A percentile compares a stretch with the other conserved stretches of the same genome.
Conservation (phyloP, 371 early-diverging fungal species). For the Dinochytrium kinnereticum region DNA sequence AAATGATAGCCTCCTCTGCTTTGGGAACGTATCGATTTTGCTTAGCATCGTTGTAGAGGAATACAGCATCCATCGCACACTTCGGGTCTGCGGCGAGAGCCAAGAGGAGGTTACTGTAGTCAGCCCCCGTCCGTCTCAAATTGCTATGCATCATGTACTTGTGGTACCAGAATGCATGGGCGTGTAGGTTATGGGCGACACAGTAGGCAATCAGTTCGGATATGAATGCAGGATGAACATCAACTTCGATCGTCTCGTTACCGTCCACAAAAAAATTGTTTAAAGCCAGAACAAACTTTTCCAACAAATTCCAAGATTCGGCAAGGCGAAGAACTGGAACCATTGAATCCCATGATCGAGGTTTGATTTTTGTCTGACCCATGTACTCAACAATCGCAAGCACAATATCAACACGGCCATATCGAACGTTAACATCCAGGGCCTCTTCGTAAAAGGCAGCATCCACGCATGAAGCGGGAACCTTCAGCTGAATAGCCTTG, state of each 20-base stretch:
- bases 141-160: constrained; percentile 34
- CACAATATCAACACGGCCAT: constrained; percentile 14
- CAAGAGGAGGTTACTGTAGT: constrained; percentile 18
- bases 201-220: constrained; percentile 31
- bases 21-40: constrained; percentile 18
- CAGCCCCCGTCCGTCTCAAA: constrained; percentile 17
- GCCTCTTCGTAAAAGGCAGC: constrained; percentile 22
- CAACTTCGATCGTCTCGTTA: constrained; percentile 8
- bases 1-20: background rate
- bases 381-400: constrained; percentile 33
- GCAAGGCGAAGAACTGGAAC: constrained; percentile 27
- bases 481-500: constrained; percentile 19
- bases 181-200: constrained; percentile 29
- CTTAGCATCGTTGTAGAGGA: constrained; percentile 23
- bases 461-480: constrained; percentile 5
- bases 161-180: constrained; percentile 34
- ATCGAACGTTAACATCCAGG: background rate
- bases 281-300: constrained; percentile 29
- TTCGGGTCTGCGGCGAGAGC: constrained; percentile 19
- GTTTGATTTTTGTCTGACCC: constrained; percentile 25
- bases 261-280: constrained; percentile 27
- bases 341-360: constrained; percentile 21
- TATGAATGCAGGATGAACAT: constrained; percentile 25
- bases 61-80: constrained; percentile 18
- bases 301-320: constrained; percentile 19